phyloP scores from a whole-genome alignment of 1,139 yeast genomes.

The Pichia norvegensis region DNA sequence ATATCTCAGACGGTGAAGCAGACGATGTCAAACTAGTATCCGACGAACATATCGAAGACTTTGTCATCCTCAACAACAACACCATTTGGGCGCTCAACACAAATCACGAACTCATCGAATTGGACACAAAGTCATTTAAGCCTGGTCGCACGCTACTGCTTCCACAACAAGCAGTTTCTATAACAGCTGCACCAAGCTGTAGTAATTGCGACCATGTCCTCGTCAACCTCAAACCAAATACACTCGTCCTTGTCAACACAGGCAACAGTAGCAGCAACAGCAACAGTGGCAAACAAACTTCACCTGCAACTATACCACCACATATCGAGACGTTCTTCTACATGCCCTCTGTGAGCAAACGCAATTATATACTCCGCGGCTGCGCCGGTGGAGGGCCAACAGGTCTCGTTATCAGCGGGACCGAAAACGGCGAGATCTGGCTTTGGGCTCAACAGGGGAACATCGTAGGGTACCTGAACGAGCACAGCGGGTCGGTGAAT shows the following conservation, averaged over 20 bases:
- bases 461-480: conserved; percentile 52
- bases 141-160: conserved; percentile 9
- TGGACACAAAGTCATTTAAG: conserved; percentile 9
- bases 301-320: conserved; percentile 9
- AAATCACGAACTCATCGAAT: conserved; percentile 11
- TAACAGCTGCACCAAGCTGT: conserved; percentile 1
- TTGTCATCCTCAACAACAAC: conserved; percentile 10
- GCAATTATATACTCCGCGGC: conserved; percentile 61
- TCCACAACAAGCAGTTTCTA: conserved; percentile 7
- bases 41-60: conserved; percentile 13
- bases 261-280: no score
- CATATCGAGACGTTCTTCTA: conserved; percentile 13
- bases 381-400: conserved; percentile 57
- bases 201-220: conserved; percentile 7
- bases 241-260: conserved; percentile 6
- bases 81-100: conserved; percentile 13
- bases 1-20: not conserved
- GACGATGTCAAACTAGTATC: not conserved
- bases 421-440: conserved; percentile 73
- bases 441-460: conserved; percentile 78
- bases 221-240: conserved; percentile 13
- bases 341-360: conserved; percentile 10
- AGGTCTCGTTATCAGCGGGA: conserved; percentile 72
- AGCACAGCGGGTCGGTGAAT: conserved; percentile 63
- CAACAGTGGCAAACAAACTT: no score